Base-by-base conservation (phyloP, 306 rosid species). In the Malus asiatica region DNA sequence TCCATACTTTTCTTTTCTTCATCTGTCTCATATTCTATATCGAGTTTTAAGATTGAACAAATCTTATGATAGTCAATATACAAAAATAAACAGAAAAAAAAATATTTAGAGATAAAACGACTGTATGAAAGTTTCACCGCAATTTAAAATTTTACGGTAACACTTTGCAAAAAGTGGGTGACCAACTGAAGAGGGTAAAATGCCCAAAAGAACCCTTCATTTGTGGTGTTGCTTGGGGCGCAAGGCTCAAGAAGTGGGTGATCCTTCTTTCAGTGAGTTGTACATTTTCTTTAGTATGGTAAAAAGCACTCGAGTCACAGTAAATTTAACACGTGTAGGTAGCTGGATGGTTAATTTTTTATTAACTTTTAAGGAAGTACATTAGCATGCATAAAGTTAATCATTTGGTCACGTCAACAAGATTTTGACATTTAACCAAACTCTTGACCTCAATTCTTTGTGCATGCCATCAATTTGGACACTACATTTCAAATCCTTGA, bases 371-470 rank as follows among this genome's bases (percentile, higher is more conserved):
- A 32, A 16, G 19, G 9, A 72, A 35, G 53, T 23, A 22, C 30
- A 20, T 5, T 29, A 45, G 33, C 18, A 63, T n/a, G 35, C 27
- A 46, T 62, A 11, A 15, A 44, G 40, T 66, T 44, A 19, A 75
- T 51, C 25, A 65, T 30, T 75, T 29, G 16, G 55, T 52, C 60
- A 22, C 45, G 53, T 66, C 79, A 66, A 35, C 8, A 35, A 5
- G 29, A 76, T 25, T 6, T 52, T n/a, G 79, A 66, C 73, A 66
- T 52, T 66, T 55, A 53, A 76, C 73, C 55, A 61, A 66, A 46
- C 55, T 60, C 22, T 63, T 74, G 45, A 22, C 48, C 53, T 46
- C 15, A 46, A 63, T 63, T 23, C 33, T 35, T 35, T 35, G 40
- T 35, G 8, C 8, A 35, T 6, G 40, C 40, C 40, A 35, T 8